Base-by-base conservation (phyloP, 2,329 filamentous ascomycete genomes). In the Exophiala viscosa region DNA sequence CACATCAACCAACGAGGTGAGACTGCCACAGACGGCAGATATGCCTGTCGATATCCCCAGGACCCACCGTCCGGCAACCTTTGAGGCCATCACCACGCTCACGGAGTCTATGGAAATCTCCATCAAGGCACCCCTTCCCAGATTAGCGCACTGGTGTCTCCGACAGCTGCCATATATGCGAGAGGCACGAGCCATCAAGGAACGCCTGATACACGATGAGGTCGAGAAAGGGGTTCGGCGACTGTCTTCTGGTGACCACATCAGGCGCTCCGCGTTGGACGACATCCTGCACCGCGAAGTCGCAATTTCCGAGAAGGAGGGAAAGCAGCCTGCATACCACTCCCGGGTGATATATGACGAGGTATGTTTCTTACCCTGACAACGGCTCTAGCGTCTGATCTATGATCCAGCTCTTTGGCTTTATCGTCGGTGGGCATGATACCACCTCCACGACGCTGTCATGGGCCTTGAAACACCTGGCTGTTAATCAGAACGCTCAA, bases 351-450 rank as follows among this genome's bases (percentile, higher is more conserved):
- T 60, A 60, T 54, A 59, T 33, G 64, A 68, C 32, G 65, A 67
- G 45, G 51, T 66, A 40, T 50, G 64, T 33, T 40, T 60, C 23
- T 51, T 62, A 41, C 52, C 62, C 8, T 57, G 60, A 23, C 59
- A 59, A 47, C 39, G 61, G 53, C 3, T 56, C 58, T 9, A 52
- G 48, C 13, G 55, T 9, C 45, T 48, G 11, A 40, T 18, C 6
- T 10, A 10, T 33, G 20, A 15, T 61, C 38, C 60, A 71, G 58
- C 52, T 69, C 1, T 68, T 66, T 34, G 67, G 65, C 2, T 68
- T 69, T 52, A 54, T 70, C 2, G 53, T 70, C n/a, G 69, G 71
- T 43, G 76, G 73, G n/a, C 70, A 76, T 52, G 74, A 78, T 43
- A 76, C 75, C 0, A 75, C 71, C 0, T 66, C 69, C 9, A 73